Evolutionary conservation across 2,329 filamentous ascomycete species (phyloP).

Genomic region (Aspergillus neotritici): DNA sequence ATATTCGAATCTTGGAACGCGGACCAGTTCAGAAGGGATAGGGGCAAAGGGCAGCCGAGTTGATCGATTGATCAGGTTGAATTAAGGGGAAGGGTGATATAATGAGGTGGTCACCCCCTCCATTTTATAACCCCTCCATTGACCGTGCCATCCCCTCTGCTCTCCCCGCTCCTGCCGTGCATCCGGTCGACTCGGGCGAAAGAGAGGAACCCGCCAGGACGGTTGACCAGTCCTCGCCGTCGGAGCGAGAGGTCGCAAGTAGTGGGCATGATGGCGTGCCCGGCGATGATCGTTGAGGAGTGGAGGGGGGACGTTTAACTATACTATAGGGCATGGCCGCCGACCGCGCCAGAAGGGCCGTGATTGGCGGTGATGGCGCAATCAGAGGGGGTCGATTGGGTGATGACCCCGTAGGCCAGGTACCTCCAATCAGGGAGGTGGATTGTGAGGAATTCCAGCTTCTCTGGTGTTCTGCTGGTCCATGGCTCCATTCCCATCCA

Average conservation of each 20-base stretch:
- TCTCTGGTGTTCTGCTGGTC: neutral
- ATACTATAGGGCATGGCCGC: conserved; percentile 12
- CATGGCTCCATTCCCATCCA: neutral
- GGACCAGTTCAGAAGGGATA: conserved; percentile 12
- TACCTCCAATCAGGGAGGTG: too few relatives aligned
- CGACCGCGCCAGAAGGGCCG: conserved; percentile 1
- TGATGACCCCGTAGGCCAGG: conserved; percentile 11
- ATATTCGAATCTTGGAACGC: conserved; percentile 33
- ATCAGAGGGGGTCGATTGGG: conserved; percentile 23
- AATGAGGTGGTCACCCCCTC: too few relatives aligned
- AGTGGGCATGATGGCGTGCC: conserved; percentile 29
- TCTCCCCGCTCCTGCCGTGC: neutral
- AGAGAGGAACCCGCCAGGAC: too few relatives aligned
- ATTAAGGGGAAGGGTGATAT: too few relatives aligned
- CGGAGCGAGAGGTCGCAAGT: conserved; percentile 15
- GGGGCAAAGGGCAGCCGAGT: neutral
- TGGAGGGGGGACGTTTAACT: neutral
- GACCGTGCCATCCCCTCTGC: neutral
- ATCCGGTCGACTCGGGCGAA: neutral
- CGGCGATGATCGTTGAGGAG: conserved; percentile 4
- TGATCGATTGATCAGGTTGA: too few relatives aligned
- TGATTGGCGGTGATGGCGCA: conserved; percentile 24
- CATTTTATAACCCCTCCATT: too few relatives aligned
- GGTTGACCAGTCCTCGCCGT: too few relatives aligned
- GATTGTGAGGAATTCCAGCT: too few relatives aligned